Conservation (phyloP, 768 basidiomycete genomes). For the Psilocybe azurescens region DNA sequence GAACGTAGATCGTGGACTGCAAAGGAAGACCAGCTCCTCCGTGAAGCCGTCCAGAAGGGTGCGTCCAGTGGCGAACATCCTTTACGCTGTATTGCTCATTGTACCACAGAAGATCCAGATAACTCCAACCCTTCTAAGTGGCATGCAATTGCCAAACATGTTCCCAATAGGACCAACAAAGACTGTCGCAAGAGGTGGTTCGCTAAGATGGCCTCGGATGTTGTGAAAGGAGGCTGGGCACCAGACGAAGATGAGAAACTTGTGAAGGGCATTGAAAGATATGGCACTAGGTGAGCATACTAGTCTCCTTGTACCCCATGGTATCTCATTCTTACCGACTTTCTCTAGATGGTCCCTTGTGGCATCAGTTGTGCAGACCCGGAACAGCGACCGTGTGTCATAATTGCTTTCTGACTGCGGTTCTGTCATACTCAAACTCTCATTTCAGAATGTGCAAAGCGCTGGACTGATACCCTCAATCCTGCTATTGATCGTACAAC, state of each 20-base stretch:
- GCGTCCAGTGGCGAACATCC: slow-evolving; percentile 10
- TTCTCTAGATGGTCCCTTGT: slow-evolving; percentile 57
- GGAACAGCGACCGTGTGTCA: slow-evolving; percentile 63
- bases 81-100: slow-evolving; percentile 15
- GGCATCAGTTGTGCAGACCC: slow-evolving; percentile 58
- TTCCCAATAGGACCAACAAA: slow-evolving; percentile 66
- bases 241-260: slow-evolving; percentile 65
- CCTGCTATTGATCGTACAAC: slow-evolving; percentile 64
- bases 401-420: slow-evolving; percentile 2
- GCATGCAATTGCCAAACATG: slow-evolving; percentile 67
- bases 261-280: slow-evolving; percentile 58
- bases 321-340: slow-evolving; percentile 8
- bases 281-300: slow-evolving; percentile 54
- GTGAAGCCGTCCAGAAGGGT: slow-evolving; percentile 57
- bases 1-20: slow-evolving; percentile 58
- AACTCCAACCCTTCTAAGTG: slow-evolving; percentile 63
- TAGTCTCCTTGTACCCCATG: not conserved
- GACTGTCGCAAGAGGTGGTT: slow-evolving; percentile 71
- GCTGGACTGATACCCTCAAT: slow-evolving; percentile 66
- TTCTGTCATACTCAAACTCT: slow-evolving; percentile 21
- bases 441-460: slow-evolving; percentile 59
- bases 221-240: slow-evolving; percentile 66
- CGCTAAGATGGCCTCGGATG: slow-evolving; percentile 66
- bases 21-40: slow-evolving; percentile 57
- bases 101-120: slow-evolving; percentile 56